Evolutionary conservation across 768 basidiomycete species (phyloP), one percentile per base, ranked within the genome.

Genomic region (Melanogaster broomeanus): DNA sequence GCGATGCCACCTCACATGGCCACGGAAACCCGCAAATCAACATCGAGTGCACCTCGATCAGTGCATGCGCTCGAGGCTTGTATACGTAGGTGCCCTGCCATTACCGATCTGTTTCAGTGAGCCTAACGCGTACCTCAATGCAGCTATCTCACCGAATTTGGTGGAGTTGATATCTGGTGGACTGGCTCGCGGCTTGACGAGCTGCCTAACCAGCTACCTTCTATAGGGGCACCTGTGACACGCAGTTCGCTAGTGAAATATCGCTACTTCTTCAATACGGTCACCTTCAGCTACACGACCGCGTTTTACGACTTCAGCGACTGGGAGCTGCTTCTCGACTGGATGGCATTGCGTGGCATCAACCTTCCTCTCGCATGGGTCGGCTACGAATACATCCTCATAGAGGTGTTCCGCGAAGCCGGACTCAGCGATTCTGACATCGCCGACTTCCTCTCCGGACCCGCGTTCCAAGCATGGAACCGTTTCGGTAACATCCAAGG

Each of bases 401-500:
- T 69, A 18, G 60, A 74, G 33, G 64, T 71, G 4, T 70, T 74
- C 63, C 65, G 60, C n/a, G 72, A 74, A 27, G 62, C 60, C 16
- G 75, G 75, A 6, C 60, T 76, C 46, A 54, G 49, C 13, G 69
- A 76, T 31, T 45, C 57, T 2, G 72, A 74, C 15, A 75, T 76
- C 28, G 19, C 42, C 4, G 41, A 30, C 6, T 76, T 74, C 49
- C 59, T 74, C 27, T 72, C 74, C 0, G 71, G 72, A 0, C 72
- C 74, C 8, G 65, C 74, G 3, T 76, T 76, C 59, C 68, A 67
- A 34, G 67, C 74, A 0, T 76, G 74, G 73, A 74, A 75, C 53
- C 65, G 74, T 15, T 75, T 76, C 43, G 74, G 74, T 4, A 76
- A 76, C 45, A 69, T 75, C 28, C 74, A 75, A 52, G 67, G 70